These are phyloP conservation scores for Stemphylium lycopersici DNA, from an alignment of 2,329 filamentous ascomycete species.

Conservation along the genomic window DNA sequence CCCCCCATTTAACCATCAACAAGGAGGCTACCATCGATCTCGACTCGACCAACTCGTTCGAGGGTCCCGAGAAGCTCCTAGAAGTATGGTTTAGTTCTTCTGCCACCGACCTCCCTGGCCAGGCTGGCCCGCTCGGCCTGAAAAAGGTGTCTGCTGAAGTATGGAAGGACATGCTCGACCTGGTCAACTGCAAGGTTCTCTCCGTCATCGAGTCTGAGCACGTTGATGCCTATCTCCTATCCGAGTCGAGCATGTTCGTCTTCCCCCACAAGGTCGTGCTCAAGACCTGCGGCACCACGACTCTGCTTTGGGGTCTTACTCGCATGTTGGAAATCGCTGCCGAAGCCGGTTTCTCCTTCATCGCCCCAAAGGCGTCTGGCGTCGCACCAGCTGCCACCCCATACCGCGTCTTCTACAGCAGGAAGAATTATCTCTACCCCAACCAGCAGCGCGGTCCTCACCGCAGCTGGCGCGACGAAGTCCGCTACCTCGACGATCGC, in stretches of 20 bases:
- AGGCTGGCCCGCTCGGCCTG: constrained; percentile 75
- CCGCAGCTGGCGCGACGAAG: constrained; percentile 96
- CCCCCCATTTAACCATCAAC: constrained; percentile 94
- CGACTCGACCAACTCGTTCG: constrained; percentile 95
- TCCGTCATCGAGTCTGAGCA: constrained; percentile 92
- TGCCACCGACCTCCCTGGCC: constrained; percentile 71
- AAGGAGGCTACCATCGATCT: constrained; percentile 89
- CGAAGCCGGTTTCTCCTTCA: constrained; percentile 86
- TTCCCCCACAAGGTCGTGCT: constrained; percentile 99
- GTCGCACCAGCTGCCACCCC: constrained; percentile 81
- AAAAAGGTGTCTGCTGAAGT: constrained; percentile 83
- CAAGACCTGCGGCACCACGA: constrained; percentile 98
- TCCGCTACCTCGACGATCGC: constrained; percentile 87
- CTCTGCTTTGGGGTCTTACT: constrained; percentile 84
- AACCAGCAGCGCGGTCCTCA: constrained; percentile 93
- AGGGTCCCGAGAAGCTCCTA: constrained; percentile 96
- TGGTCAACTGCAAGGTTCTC: constrained; percentile 98
- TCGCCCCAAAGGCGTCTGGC: constrained; percentile 70
- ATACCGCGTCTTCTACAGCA: constrained; percentile 96
- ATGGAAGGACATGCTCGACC: constrained; percentile 96
- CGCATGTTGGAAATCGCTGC: constrained; percentile 93
- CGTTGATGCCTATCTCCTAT: constrained; percentile 94
- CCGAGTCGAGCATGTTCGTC: constrained; percentile 99
- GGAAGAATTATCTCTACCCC: constrained; percentile 97
- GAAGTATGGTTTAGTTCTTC: constrained; percentile 97